A percentile compares a stretch with the other conserved stretches of the same genome.
phyloP scores from a whole-genome alignment of 176 grass and related monocot species.

The Panicum miliaceum region DNA sequence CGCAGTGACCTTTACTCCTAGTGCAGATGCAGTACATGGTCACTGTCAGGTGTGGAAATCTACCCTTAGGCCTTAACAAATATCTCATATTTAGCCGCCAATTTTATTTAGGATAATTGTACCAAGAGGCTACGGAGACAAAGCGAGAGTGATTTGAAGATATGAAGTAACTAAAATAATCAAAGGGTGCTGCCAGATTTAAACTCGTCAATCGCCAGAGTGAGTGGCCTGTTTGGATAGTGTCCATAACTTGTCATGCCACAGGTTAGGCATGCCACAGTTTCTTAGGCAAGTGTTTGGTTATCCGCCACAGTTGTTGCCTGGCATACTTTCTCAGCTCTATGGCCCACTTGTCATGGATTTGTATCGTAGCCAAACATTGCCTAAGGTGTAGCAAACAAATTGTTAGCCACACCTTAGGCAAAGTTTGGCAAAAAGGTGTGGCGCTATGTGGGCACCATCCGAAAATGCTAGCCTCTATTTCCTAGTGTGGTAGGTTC shows the following conservation, averaged over 20 bases:
- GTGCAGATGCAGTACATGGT: background rate
- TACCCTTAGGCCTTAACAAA: background rate
- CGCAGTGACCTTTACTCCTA: background rate
- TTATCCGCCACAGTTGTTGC: background rate
- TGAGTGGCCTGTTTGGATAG: background rate
- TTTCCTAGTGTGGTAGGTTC: background rate
- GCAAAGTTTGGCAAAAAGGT: conserved; percentile 2
- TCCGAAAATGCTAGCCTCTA: background rate
- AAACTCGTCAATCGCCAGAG: background rate
- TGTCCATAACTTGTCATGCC: background rate
- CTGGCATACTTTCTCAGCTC: background rate
- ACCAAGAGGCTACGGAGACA: background rate
- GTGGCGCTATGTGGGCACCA: background rate
- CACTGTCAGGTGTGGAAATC: background rate
- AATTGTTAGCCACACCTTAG: background rate
- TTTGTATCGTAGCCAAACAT: background rate
- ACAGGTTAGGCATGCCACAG: background rate
- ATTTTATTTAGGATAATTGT: too few relatives aligned
- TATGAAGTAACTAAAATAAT: background rate
- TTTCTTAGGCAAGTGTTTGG: conserved; percentile 3
- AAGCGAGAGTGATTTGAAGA: background rate
- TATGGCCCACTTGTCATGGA: background rate
- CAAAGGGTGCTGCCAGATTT: background rate
- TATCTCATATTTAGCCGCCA: too few relatives aligned
- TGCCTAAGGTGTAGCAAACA: background rate